Evolutionary conservation across 768 basidiomycete genomes (phyloP).

Genomic region (Lactarius trivialis): DNA sequence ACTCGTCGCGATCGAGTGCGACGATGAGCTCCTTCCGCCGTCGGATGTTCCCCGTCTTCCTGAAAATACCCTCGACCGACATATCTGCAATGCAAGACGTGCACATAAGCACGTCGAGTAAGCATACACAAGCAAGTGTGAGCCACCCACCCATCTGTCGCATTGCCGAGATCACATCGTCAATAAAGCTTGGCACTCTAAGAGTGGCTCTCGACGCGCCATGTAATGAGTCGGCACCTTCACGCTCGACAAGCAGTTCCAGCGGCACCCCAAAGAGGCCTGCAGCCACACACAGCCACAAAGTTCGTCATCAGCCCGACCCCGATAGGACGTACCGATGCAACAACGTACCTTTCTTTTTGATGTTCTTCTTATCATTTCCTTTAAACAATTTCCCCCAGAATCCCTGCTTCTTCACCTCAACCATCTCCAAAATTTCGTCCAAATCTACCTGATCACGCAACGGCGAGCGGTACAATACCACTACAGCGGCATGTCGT

Average conservation of each 20-base stretch:
- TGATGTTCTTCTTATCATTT: constrained; percentile 82
- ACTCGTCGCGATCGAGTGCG: constrained; percentile 89
- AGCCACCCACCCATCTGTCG: constrained; percentile 85
- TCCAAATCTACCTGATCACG: constrained; percentile 84
- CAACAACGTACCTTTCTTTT: constrained; percentile 65
- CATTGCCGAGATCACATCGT: constrained; percentile 98
- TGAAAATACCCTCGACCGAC: constrained; percentile 98
- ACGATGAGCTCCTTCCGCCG: constrained; percentile 87
- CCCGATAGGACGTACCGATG: background rate
- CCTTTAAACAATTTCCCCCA: constrained; percentile 95
- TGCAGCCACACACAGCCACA: constrained; percentile 28
- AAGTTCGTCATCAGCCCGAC: constrained; percentile 19
- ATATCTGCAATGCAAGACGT: constrained; percentile 55
- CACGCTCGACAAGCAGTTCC: constrained; percentile 86
- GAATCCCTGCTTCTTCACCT: constrained; percentile 87
- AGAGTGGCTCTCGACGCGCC: constrained; percentile 82
- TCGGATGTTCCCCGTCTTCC: constrained; percentile 96
- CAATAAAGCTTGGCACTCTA: constrained; percentile 93
- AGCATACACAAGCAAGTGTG: background rate
- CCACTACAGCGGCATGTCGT: constrained; percentile 84
- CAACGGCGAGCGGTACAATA: constrained; percentile 69
- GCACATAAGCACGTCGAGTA: constrained; percentile 4
- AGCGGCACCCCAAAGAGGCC: constrained; percentile 92
- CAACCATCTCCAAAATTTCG: constrained; percentile 88
- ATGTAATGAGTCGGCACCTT: constrained; percentile 91